phyloP scores from a whole-genome alignment of 345 rosid genomes.

The Zanthoxylum bungeanum region DNA sequence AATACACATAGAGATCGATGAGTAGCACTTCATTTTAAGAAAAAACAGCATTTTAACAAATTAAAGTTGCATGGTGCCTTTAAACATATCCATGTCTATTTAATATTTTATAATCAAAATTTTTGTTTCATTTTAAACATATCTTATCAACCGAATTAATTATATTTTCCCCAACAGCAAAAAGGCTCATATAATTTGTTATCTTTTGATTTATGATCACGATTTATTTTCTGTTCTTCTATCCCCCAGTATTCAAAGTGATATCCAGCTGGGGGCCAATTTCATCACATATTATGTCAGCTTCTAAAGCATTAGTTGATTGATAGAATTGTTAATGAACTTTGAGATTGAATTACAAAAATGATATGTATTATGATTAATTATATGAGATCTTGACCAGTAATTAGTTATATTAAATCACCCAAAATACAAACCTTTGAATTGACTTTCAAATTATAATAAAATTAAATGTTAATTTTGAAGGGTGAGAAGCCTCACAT shows the following conservation, averaged over 20 bases:
- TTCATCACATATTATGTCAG: background rate
- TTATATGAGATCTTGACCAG: background rate
- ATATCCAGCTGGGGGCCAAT: constrained; percentile 16
- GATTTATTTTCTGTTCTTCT: background rate
- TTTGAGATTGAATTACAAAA: background rate
- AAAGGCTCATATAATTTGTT: background rate
- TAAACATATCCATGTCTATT: background rate
- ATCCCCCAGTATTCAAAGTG: background rate
- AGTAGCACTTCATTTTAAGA: background rate
- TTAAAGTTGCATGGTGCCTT: background rate
- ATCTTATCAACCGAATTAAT: background rate
- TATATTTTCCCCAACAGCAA: background rate
- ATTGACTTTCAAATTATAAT: too few species aligned
- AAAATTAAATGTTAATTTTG: too few species aligned
- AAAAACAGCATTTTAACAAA: too few species aligned
- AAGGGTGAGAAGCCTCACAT: too few species aligned
- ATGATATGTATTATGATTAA: too few species aligned
- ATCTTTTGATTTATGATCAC: background rate
- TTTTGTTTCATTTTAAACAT: background rate
- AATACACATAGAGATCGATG: background rate
- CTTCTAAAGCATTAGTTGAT: background rate
- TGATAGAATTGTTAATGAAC: constrained; percentile 3
- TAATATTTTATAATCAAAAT: background rate
- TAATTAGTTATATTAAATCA: background rate
- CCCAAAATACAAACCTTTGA: too few species aligned